Evolutionary conservation across 2,329 filamentous ascomycete species (phyloP), one percentile per base, ranked within the genome.

Genomic region (Neobulgaria alba): DNA sequence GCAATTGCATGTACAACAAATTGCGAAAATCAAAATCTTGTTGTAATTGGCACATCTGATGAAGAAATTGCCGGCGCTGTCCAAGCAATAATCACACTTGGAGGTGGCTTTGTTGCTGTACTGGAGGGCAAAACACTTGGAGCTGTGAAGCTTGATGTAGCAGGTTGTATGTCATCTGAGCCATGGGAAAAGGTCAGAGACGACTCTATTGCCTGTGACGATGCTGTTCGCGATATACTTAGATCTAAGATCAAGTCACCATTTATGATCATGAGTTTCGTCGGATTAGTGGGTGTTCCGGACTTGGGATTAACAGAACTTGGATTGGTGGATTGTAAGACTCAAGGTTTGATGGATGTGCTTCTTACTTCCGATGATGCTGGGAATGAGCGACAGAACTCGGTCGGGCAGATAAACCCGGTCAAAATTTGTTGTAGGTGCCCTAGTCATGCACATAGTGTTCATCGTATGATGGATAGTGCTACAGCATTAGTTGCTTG

Each of bases 1-100:
- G 50, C 49, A n/a, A 54, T 53, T 33, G 50, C 50, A 5, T 48
- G 49, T n/a, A 54, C 52, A 5, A 53, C 49, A 3, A 55, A 53
- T 19, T 55, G 51, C 39, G 49, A 53, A 31, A 55, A 55, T 29
- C 52, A 52, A 29, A 53, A 53, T 23, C 47, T 55, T 3, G 50
- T 53, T 10, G 43, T 53, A 3, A 45, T 53, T 29, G 52, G 50
- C 2, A 45, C 40, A 7, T 47, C 46, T 12, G 52, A 55, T 36
- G 39, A 32, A 17, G 46, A 50, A n/a, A 52, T 53, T n/a, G 50
- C 50, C 10, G 30, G 36, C 10, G 52, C 50, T 2, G 50, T 44
- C 5, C 19, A 21, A 8, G 43, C 42, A 4, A 49, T 53, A 10
- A 16, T 26, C 1, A 10, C 16, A 2, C 35, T 48, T 15, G 48